Percentiles rank a stretch among this genome's conserved stretches.
Conservation (phyloP, 495 filamentous ascomycete species). For the Hypoxylon fragiforme region DNA sequence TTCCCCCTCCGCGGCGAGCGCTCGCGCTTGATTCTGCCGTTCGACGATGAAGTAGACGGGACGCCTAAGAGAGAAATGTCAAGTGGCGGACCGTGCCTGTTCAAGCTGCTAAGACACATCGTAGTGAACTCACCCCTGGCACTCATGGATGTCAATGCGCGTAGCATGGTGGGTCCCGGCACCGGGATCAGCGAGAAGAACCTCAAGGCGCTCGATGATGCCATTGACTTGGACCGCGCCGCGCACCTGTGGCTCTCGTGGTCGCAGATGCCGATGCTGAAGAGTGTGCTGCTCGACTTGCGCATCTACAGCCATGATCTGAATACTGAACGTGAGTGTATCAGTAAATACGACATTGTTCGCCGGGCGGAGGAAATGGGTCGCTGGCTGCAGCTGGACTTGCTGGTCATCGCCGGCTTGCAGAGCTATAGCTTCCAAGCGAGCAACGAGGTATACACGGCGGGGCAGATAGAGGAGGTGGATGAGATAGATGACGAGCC, state of each 20-base stretch:
- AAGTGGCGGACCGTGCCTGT: constrained; percentile 1
- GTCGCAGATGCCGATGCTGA: constrained; percentile 32
- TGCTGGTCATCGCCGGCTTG: constrained; percentile 34
- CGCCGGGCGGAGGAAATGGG: constrained; percentile 31
- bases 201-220: constrained; percentile 16
- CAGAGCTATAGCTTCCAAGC: constrained; percentile 34
- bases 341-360: constrained; percentile 27
- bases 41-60: constrained; percentile 24
- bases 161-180: constrained; percentile 3
- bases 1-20: constrained; percentile 21
- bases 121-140: constrained; percentile 27
- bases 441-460: constrained; percentile 15
- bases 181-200: not conserved
- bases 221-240: constrained; percentile 27
- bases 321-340: constrained; percentile 28
- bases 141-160: constrained; percentile 20
- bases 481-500: constrained; percentile 29
- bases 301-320: constrained; percentile 35
- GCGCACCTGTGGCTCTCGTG: constrained; percentile 37
- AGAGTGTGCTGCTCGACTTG: constrained; percentile 36
- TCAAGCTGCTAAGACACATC: constrained; percentile 29
- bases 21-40: constrained; percentile 21
- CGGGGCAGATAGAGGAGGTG: constrained; percentile 9
- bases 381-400: constrained; percentile 26
- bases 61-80: constrained; percentile 1